phyloP scores from a whole-genome alignment of 2,329 filamentous ascomycete species.

The Dissoconium aciculare region DNA sequence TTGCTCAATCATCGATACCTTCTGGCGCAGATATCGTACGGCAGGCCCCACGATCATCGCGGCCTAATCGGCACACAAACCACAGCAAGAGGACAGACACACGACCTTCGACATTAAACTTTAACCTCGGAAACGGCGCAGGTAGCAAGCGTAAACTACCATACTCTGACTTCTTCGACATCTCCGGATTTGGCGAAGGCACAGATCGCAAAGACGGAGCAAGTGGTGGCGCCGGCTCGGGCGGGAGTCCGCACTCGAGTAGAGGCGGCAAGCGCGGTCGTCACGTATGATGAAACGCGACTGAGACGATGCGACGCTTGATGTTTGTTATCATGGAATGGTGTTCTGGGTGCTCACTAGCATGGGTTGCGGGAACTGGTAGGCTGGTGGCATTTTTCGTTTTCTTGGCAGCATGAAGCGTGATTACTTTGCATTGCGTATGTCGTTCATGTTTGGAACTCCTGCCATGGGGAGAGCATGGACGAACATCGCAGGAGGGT shows the following conservation, averaged over 20 bases:
- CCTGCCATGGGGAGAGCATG: too few relatives aligned
- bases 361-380: too few relatives aligned
- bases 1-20: conserved; percentile 32
- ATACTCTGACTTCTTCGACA: conserved; percentile 60
- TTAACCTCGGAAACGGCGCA: conserved; percentile 44
- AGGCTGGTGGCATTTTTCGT: too few relatives aligned
- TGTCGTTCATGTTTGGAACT: too few relatives aligned
- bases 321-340: background rate
- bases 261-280: conserved; percentile 23
- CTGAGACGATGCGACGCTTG: background rate
- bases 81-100: conserved; percentile 22
- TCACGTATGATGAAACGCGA: conserved; percentile 20
- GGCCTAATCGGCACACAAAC: conserved; percentile 15
- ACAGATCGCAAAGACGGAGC: conserved; percentile 13
- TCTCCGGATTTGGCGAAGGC: conserved; percentile 41
- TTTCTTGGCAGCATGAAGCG: too few relatives aligned
- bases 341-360: too few relatives aligned
- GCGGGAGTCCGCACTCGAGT: conserved; percentile 7
- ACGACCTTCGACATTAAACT: conserved; percentile 23
- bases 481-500: too few relatives aligned
- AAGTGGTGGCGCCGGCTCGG: conserved; percentile 5
- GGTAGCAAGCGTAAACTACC: conserved; percentile 61
- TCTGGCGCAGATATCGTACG: conserved; percentile 19
- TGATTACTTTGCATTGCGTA: background rate
- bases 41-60: conserved; percentile 13